These are phyloP conservation scores for Leishmania gerbilli DNA, from an alignment of 208 protist species.

Conservation along the genomic window DNA sequence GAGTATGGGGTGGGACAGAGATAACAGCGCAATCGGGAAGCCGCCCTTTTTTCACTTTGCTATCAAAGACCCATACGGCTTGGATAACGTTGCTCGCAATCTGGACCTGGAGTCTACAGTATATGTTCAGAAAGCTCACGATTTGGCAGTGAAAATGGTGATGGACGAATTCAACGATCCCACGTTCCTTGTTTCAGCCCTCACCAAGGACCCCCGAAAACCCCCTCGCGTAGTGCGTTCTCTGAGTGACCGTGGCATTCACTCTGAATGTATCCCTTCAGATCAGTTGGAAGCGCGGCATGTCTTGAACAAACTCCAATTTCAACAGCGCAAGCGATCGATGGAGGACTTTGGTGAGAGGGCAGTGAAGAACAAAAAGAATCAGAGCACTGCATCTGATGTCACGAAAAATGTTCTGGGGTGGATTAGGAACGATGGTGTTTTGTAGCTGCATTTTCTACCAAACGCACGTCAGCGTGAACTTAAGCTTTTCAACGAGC, in stretches of 20 bases:
- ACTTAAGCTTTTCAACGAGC: neutral
- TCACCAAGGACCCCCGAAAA: slow-evolving; percentile 52
- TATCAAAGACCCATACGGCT: slow-evolving; percentile 89
- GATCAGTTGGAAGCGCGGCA: slow-evolving; percentile 84
- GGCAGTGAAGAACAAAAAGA: slow-evolving; percentile 55
- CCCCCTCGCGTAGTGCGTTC: slow-evolving; percentile 44
- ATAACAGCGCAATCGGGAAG: slow-evolving; percentile 25
- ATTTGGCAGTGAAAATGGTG: slow-evolving; percentile 38
- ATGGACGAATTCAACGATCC: slow-evolving; percentile 60
- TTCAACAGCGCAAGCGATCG: slow-evolving; percentile 65
- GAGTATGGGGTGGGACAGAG: slow-evolving; percentile 78
- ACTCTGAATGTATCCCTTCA: slow-evolving; percentile 50
- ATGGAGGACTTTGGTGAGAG: slow-evolving; percentile 73
- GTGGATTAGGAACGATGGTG: slow-evolving; percentile 75
- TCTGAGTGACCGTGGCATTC: slow-evolving; percentile 70
- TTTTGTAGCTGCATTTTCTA: slow-evolving; percentile 2
- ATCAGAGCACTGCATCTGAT: slow-evolving; percentile 68
- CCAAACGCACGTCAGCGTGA: neutral
- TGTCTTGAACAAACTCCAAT: slow-evolving; percentile 74
- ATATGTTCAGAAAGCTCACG: slow-evolving; percentile 66
- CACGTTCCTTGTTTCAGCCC: slow-evolving; percentile 37
- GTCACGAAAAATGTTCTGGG: slow-evolving; percentile 86
- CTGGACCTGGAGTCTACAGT: slow-evolving; percentile 58
- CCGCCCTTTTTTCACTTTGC: slow-evolving; percentile 90
- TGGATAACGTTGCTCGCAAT: slow-evolving; percentile 90